Evolutionary conservation across 2,329 filamentous ascomycete species (phyloP).

Genomic region (Chrysoporthe puriensis): DNA sequence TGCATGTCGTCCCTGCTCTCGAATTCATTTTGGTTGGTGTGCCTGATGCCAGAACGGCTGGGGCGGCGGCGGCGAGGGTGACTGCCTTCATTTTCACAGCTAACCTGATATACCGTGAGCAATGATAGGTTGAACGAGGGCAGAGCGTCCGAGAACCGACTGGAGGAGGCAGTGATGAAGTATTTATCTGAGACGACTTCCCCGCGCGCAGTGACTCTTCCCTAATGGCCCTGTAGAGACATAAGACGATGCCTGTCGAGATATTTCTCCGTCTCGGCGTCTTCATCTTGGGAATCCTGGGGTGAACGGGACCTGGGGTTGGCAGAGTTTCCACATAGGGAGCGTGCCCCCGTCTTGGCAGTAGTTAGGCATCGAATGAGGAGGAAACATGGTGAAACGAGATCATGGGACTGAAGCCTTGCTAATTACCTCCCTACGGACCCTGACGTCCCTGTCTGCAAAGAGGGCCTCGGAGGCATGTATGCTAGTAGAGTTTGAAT

Average conservation of each 20-base stretch:
- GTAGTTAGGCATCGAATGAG: neutral
- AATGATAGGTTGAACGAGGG: no score
- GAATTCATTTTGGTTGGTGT: conserved; percentile 6
- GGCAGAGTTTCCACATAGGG: neutral
- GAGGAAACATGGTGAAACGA: neutral
- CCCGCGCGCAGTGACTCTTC: neutral
- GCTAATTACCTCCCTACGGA: neutral
- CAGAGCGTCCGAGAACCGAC: neutral
- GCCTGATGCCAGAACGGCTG: conserved; percentile 8
- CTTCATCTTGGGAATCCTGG: neutral
- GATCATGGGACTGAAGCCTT: neutral
- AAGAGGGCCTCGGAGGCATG: no score
- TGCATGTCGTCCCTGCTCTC: conserved; percentile 23
- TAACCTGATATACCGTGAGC: no score
- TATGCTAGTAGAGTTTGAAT: no score
- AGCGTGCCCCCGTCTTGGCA: neutral
- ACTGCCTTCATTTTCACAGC: conserved; percentile 1
- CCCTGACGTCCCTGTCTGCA: no score
- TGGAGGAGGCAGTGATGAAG: neutral
- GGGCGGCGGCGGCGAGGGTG: conserved; percentile 7
- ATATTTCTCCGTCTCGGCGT: conserved; percentile 3
- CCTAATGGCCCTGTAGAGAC: neutral
- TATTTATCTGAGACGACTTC: neutral
- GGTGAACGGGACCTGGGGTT: neutral
- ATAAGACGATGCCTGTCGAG: neutral